Evolutionary conservation across 202 grass and related monocot species (phyloP).

Genomic region (Zoysia matrella): DNA sequence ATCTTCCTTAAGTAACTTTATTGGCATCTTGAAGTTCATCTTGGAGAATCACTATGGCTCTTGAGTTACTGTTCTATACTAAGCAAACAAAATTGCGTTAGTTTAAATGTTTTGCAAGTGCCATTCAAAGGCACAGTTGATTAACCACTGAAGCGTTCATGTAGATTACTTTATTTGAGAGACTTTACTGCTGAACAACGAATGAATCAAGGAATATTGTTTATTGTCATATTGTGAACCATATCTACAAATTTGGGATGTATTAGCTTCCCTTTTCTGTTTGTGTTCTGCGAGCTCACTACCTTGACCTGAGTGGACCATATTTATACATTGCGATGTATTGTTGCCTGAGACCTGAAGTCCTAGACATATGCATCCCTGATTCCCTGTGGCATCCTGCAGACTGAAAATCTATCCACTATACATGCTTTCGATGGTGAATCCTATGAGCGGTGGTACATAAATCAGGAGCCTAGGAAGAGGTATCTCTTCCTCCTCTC

Average conservation of each 20-base stretch:
- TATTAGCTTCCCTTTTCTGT: constrained; percentile 2
- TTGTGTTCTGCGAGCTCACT: neutral
- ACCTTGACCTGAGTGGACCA: neutral
- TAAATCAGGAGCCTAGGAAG: constrained; percentile 64
- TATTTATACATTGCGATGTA: constrained; percentile 1
- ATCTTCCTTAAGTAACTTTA: neutral
- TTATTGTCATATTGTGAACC: neutral
- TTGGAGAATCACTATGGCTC: neutral
- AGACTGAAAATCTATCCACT: constrained; percentile 76
- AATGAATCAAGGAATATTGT: neutral
- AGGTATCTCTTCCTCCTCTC: constrained; percentile 48
- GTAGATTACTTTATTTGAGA: neutral
- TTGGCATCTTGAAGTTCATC: neutral
- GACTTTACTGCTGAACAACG: neutral
- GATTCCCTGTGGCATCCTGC: constrained; percentile 32
- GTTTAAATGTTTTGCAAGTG: neutral
- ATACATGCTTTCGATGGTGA: constrained; percentile 82
- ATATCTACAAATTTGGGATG: neutral
- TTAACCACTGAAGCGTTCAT: neutral
- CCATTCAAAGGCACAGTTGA: neutral
- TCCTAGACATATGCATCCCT: constrained; percentile 31
- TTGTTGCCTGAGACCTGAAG: neutral
- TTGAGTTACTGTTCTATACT: neutral
- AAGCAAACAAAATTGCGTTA: neutral
- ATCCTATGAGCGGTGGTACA: constrained; percentile 72